These are phyloP conservation scores for Trichophyton benhamiae DNA, from an alignment of 2,329 filamentous ascomycete species.

Conservation along the genomic window DNA sequence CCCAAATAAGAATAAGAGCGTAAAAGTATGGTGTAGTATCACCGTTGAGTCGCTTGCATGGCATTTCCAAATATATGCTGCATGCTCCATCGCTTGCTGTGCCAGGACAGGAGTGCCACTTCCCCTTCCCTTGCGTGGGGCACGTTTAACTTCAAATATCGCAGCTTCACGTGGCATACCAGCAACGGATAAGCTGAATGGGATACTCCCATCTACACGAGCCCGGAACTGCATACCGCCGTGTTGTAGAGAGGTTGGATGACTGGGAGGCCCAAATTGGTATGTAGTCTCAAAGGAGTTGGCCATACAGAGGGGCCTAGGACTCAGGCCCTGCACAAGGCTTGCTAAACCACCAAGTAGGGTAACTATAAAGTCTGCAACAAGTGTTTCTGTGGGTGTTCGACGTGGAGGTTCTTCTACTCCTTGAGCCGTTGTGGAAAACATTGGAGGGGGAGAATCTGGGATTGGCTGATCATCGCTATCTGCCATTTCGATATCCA, in stretches of 20 bases:
- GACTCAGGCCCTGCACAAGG: conserved; percentile 9
- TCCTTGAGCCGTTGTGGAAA: not conserved
- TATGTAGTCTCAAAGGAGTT: conserved; percentile 12
- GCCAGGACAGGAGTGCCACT: conserved; percentile 6
- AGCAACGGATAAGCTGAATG: conserved; percentile 7
- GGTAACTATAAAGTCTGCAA: conserved; percentile 13
- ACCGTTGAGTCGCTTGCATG: conserved; percentile 7
- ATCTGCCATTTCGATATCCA: too few relatives aligned
- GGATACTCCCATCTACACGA: conserved; percentile 12
- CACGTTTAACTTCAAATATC: conserved; percentile 12
- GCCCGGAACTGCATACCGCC: conserved; percentile 7
- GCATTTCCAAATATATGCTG: conserved; percentile 12
- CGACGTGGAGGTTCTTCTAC: conserved; percentile 9
- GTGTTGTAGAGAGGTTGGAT: conserved; percentile 7
- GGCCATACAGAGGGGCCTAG: conserved; percentile 11
- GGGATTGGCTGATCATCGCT: not conserved
- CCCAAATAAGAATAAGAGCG: too few relatives aligned
- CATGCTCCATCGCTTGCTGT: conserved; percentile 13
- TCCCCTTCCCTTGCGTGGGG: not conserved
- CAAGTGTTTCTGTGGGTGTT: conserved; percentile 12
- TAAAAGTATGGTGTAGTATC: not conserved
- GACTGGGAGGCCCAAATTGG: conserved; percentile 10
- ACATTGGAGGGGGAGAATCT: not conserved
- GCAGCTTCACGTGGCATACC: conserved; percentile 7
- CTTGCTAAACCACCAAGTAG: conserved; percentile 9